A percentile compares a stretch with the other conserved stretches of the same genome.
These are phyloP conservation scores for Ophiocordyceps unilateralis DNA, from an alignment of 2,329 filamentous ascomycete species.

Conservation along the genomic window DNA sequence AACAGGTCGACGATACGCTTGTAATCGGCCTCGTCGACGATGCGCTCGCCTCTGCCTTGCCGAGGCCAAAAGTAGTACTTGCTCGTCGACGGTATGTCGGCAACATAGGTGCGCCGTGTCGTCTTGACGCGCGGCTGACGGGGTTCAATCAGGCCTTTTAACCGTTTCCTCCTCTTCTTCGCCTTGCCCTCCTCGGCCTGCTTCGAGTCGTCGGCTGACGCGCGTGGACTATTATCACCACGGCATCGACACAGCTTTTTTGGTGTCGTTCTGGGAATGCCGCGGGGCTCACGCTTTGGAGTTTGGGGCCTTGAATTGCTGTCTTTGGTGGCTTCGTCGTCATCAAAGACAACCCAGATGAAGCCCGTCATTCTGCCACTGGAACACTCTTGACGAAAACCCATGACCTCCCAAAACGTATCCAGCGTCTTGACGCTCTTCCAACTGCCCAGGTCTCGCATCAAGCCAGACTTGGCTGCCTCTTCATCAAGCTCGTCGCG, in stretches of 20 bases:
- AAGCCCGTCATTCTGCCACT: slow-evolving; percentile 86
- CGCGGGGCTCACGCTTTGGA: slow-evolving; percentile 10
- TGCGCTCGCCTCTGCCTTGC: slow-evolving; percentile 41
- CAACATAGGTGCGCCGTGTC: slow-evolving; percentile 28
- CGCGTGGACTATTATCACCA: neutral
- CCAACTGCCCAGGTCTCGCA: slow-evolving; percentile 53
- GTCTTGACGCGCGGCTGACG: slow-evolving; percentile 51
- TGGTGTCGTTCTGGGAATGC: slow-evolving; percentile 15
- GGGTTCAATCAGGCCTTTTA: slow-evolving; percentile 42
- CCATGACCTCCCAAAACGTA: slow-evolving; percentile 99
- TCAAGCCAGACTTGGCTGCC: slow-evolving; percentile 36
- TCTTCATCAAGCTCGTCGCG: slow-evolving; percentile 80
- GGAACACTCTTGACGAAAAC: slow-evolving; percentile 88
- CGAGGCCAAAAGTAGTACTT: slow-evolving; percentile 50
- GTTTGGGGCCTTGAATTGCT: slow-evolving; percentile 10
- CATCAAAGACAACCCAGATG: slow-evolving; percentile 77
- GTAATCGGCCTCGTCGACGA: slow-evolving; percentile 48
- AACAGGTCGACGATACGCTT: slow-evolving; percentile 52
- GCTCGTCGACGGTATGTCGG: slow-evolving; percentile 32
- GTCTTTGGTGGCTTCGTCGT: slow-evolving; percentile 12
- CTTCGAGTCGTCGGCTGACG: slow-evolving; percentile 2
- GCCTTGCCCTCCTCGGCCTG: slow-evolving; percentile 13
- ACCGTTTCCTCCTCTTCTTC: slow-evolving; percentile 20
- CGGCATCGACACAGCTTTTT: slow-evolving; percentile 13
- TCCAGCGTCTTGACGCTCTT: slow-evolving; percentile 66